phyloP scores from a whole-genome alignment of 176 grass and related monocot species.

The Elymus sibiricus region DNA sequence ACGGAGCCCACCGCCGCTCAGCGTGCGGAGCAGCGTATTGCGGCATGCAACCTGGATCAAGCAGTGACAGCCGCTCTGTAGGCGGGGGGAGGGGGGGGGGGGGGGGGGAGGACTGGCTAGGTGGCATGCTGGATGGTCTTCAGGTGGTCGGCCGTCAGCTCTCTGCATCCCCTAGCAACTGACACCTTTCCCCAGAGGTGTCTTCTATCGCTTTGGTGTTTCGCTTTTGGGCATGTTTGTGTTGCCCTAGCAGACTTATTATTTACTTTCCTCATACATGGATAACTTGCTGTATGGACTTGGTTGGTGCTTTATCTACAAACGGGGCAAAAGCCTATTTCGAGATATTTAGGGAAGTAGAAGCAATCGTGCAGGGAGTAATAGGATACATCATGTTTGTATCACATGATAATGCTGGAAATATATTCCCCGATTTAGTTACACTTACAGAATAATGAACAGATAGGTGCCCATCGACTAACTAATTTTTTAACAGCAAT shows the following conservation, averaged over 20 bases:
- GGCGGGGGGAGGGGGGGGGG: neutral
- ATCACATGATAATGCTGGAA: neutral
- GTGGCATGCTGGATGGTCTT: neutral
- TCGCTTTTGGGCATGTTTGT: neutral
- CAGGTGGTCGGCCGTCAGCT: neutral
- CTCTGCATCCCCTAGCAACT: neutral
- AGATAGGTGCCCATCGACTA: neutral
- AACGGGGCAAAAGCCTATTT: neutral
- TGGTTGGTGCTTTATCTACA: neutral
- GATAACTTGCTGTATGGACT: neutral
- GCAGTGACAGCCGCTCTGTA: neutral
- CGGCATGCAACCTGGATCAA: neutral
- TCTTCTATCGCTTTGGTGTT: neutral
- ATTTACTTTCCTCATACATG: neutral
- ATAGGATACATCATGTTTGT: neutral
- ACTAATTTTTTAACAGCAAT: conserved; percentile 2
- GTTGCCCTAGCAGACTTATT: neutral
- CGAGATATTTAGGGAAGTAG: neutral
- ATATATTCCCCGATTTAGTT: neutral
- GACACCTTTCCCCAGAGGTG: neutral
- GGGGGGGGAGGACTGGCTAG: neutral
- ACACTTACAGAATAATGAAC: neutral
- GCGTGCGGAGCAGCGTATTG: neutral
- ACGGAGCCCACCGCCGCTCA: neutral
- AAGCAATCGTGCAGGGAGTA: neutral